Evolutionary conservation across 2,329 filamentous ascomycete genomes (phyloP).

Genomic region (Apiospora rasikravindrae): DNA sequence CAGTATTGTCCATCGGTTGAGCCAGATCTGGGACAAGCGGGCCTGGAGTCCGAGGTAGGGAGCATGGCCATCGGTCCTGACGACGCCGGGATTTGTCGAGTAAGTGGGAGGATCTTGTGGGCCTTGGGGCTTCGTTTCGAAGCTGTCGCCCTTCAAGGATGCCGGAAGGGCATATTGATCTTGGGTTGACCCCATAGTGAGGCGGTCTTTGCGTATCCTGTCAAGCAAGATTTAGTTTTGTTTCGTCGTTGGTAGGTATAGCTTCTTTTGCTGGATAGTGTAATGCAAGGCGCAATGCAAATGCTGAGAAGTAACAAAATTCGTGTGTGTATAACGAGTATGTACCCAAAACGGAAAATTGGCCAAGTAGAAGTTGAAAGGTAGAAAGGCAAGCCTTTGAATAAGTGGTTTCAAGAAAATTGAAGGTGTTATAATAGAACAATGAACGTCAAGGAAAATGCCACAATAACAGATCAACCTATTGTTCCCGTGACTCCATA

Average conservation of each 20-base stretch:
- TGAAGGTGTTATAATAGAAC: slow-evolving; percentile 26
- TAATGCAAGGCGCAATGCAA: neutral
- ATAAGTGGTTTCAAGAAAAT: slow-evolving; percentile 1
- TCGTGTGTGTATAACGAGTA: neutral
- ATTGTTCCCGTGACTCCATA: slow-evolving; percentile 26
- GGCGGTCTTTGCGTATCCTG: neutral
- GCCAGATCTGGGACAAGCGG: slow-evolving; percentile 92
- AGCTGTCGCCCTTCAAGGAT: slow-evolving; percentile 10
- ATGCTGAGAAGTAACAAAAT: neutral
- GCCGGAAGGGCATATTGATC: slow-evolving; percentile 17
- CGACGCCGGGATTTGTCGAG: slow-evolving; percentile 60
- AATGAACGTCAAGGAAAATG: slow-evolving; percentile 18
- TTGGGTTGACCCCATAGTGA: slow-evolving; percentile 1
- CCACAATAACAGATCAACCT: slow-evolving; percentile 8
- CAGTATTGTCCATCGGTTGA: slow-evolving; percentile 96
- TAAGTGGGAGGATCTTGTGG: slow-evolving; percentile 52
- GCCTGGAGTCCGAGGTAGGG: slow-evolving; percentile 91
- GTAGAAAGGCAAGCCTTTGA: slow-evolving; percentile 22
- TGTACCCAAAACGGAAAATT: slow-evolving; percentile 18
- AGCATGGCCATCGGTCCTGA: slow-evolving; percentile 50
- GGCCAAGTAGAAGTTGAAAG: slow-evolving; percentile 22
- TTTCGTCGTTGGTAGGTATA: neutral
- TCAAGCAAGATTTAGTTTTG: neutral
- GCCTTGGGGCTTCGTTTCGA: neutral
- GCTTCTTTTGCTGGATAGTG: neutral